Percentiles rank a stretch among this genome's conserved stretches.
These are phyloP conservation scores for Stachybotrys chlorohalonatus DNA, from an alignment of 2,329 filamentous ascomycete species.

Conservation along the genomic window DNA sequence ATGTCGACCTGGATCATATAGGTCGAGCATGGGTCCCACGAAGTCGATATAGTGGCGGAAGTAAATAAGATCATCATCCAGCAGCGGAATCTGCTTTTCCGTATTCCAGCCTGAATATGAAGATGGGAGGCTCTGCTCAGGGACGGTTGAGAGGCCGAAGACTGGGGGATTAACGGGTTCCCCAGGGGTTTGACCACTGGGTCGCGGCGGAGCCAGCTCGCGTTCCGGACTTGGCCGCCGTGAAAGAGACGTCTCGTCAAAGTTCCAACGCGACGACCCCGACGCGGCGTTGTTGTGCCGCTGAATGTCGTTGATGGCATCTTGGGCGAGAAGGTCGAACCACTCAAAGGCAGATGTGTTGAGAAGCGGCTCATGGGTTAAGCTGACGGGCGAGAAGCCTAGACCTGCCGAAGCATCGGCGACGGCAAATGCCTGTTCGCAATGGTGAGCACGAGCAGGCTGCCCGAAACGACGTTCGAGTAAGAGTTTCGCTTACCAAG, in stretches of 20 bases:
- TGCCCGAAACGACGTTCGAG: neutral
- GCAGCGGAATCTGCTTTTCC: neutral
- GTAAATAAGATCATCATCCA: constrained; percentile 1
- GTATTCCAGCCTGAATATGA: neutral
- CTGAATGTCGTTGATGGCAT: constrained; percentile 1
- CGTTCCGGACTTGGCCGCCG: neutral
- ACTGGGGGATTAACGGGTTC: neutral
- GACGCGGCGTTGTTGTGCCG: neutral
- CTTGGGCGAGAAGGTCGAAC: neutral
- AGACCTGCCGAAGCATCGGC: neutral
- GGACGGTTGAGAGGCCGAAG: neutral
- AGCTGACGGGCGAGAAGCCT: neutral
- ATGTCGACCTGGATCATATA: constrained; percentile 6
- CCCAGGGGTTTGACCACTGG: neutral
- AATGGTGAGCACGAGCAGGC: neutral
- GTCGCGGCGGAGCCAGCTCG: neutral
- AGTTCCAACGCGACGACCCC: neutral
- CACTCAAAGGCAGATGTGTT: neutral
- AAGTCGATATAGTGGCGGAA: constrained; percentile 6
- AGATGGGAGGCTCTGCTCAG: neutral
- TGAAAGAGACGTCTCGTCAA: neutral
- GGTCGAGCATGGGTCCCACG: constrained; percentile 6
- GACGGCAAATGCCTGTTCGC: neutral
- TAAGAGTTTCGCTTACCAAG: neutral
- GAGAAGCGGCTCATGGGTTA: neutral